Evolutionary conservation across 1,284 basidiomycete genomes (phyloP), one percentile per base, ranked within the genome.

Genomic region (Paramarasmius palmivorus): DNA sequence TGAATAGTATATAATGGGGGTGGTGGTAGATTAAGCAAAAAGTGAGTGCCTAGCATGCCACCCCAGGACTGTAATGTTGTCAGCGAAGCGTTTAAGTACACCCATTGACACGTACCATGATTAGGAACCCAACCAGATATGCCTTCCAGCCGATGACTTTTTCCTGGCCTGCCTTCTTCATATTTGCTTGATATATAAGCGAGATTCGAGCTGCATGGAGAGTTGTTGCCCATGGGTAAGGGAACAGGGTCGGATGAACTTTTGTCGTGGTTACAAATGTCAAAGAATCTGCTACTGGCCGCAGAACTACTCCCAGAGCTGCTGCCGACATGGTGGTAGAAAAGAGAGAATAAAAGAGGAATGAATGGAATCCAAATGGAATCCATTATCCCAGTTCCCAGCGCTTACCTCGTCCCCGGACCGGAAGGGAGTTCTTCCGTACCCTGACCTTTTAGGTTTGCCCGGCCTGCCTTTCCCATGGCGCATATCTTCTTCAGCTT

Each of bases 111-210:
- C 42, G 29, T 12, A 75, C 75, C 73, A 77, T 77, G 23, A 77
- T 60, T 8, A 78, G 65, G 57, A 72, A 79, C 10, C 77, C 76
- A 17, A 63, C 62, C n/a, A 77, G 63, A 59, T 77, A 73, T 3
- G 71, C 69, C 8, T 69, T 69, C 75, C 75, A 78, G 6, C 52
- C 52, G 70, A 66, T 22, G 69, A 34, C 32, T 19, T 50, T 40
- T 32, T 52, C 34, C 10, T 44, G 47, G 10, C 37, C 34, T 29
- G 49, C 32, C 12, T 47, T 44, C 23, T 34, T 44, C 20, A 53
- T 50, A 49, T 59, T 58, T 9, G 50, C 44, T 38, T 61, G 60
- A 37, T 57, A 62, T 15, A 49, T 53, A 15, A 60, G 39, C 5
- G 59, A 60, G 35, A 59, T 57, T 39, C 61, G 40, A 15, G 70